Percentiles rank a stretch among this genome's conserved stretches.
These are phyloP conservation scores for Erythrophleum ivorense DNA, from an alignment of 331 rosid species.

Conservation along the genomic window DNA sequence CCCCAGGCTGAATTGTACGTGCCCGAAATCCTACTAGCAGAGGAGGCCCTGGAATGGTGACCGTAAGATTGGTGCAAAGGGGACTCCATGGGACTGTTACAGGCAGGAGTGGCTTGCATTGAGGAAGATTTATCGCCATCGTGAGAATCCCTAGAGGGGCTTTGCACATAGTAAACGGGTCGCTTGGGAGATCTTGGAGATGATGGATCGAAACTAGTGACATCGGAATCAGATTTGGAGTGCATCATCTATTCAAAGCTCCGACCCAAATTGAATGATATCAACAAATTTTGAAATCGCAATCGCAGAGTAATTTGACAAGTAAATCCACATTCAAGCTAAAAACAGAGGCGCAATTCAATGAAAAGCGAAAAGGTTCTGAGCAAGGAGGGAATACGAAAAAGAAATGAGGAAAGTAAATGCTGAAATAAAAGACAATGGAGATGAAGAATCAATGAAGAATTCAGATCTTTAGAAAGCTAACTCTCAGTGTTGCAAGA, in stretches of 20 bases:
- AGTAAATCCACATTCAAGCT: neutral
- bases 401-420: neutral
- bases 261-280: conserved; percentile 4
- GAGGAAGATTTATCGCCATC: conserved; percentile 74
- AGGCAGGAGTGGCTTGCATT: conserved; percentile 62
- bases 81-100: conserved; percentile 67
- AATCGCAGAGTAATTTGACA: neutral
- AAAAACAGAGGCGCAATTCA: neutral
- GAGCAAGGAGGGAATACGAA: neutral
- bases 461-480: neutral
- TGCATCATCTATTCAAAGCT: conserved; percentile 49
- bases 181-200: conserved; percentile 74
- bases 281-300: conserved; percentile 1
- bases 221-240: conserved; percentile 76
- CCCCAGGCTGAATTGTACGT: conserved; percentile 46
- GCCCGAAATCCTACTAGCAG: conserved; percentile 81
- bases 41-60: conserved; percentile 72
- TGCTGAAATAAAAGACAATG: too few species aligned
- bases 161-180: conserved; percentile 67
- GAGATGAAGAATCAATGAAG: too few species aligned
- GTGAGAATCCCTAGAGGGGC: conserved; percentile 83
- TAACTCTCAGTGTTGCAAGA: neutral
- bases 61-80: conserved; percentile 77
- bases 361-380: neutral
- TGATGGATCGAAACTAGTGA: conserved; percentile 69